Percentiles rank a stretch among this genome's conserved stretches.
These are phyloP conservation scores for Apiotrichum gamsii DNA, from an alignment of 1,284 basidiomycete species.

Conservation along the genomic window DNA sequence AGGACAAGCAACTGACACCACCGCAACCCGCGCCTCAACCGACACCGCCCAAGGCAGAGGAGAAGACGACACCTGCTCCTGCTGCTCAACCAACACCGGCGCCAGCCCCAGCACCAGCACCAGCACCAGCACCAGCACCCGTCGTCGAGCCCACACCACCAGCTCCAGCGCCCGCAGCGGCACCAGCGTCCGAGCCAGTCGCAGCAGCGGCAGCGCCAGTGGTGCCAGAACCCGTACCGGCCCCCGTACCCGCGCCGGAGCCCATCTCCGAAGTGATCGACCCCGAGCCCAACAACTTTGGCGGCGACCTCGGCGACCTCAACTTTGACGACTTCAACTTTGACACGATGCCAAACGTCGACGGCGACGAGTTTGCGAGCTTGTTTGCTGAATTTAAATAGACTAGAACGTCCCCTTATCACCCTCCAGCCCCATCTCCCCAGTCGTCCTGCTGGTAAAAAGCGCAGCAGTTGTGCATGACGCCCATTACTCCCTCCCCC, in stretches of 20 bases:
- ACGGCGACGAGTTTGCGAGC: constrained; percentile 31
- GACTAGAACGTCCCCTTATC: background rate
- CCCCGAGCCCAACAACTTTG: background rate
- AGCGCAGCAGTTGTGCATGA: too few relatives aligned
- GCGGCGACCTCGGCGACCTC: constrained; percentile 9
- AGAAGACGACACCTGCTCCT: background rate
- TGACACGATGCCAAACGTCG: constrained; percentile 27
- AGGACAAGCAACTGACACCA: background rate
- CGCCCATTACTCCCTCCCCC: too few relatives aligned
- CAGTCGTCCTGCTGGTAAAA: background rate
- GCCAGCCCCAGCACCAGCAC: background rate
- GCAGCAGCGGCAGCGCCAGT: background rate
- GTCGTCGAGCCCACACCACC: background rate
- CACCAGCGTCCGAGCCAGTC: background rate
- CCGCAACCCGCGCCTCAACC: background rate
- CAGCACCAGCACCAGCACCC: background rate
- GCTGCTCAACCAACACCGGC: background rate
- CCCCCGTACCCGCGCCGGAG: background rate
- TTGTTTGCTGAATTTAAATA: constrained; percentile 34
- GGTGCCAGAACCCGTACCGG: constrained; percentile 2
- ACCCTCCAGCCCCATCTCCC: background rate
- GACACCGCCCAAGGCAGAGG: background rate
- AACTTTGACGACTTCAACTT: constrained; percentile 38
- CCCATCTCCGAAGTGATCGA: background rate
- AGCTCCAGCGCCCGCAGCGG: background rate